phyloP scores from a whole-genome alignment of 2,329 filamentous ascomycete species.

The Cordyceps farinosa region DNA sequence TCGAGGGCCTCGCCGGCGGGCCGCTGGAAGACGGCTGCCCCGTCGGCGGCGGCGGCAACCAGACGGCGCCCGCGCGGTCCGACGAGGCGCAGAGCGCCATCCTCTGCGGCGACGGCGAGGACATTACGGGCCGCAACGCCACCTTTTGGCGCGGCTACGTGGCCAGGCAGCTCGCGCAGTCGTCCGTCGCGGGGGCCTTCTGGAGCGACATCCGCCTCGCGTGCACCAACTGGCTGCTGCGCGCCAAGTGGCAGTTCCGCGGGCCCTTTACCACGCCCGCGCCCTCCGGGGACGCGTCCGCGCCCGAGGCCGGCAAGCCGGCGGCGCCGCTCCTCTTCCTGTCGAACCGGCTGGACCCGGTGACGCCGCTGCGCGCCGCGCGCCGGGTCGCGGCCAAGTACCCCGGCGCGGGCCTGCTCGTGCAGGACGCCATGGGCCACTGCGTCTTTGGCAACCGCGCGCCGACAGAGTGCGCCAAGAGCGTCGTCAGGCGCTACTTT shows the following conservation, averaged over 20 bases:
- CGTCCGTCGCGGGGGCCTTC: constrained; percentile 29
- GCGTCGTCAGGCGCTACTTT: constrained; percentile 27
- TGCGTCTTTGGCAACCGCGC: constrained; percentile 18
- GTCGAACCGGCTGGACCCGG: constrained; percentile 41
- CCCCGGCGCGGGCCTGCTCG: constrained; percentile 28
- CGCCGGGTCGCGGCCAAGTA: constrained; percentile 28
- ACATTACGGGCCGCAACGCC: constrained; percentile 22
- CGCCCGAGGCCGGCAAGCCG: constrained; percentile 31
- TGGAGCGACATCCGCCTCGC: constrained; percentile 37
- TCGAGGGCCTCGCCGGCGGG: background rate
- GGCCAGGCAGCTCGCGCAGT: constrained; percentile 25
- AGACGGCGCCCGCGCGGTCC: background rate
- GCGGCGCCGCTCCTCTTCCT: constrained; percentile 43
- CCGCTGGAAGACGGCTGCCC: constrained; percentile 12
- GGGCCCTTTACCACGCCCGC: constrained; percentile 32
- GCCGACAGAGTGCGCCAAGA: constrained; percentile 23
- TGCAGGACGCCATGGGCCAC: constrained; percentile 32
- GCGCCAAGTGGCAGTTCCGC: constrained; percentile 39
- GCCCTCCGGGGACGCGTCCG: constrained; percentile 20
- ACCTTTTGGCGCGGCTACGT: constrained; percentile 32
- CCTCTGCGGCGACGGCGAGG: constrained; percentile 35
- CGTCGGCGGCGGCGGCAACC: constrained; percentile 14
- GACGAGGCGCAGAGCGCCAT: constrained; percentile 27
- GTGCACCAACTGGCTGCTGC: constrained; percentile 38
- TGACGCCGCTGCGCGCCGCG: constrained; percentile 41